Conservation (phyloP, 2,329 filamentous ascomycete species). For the Alternaria triticina region DNA sequence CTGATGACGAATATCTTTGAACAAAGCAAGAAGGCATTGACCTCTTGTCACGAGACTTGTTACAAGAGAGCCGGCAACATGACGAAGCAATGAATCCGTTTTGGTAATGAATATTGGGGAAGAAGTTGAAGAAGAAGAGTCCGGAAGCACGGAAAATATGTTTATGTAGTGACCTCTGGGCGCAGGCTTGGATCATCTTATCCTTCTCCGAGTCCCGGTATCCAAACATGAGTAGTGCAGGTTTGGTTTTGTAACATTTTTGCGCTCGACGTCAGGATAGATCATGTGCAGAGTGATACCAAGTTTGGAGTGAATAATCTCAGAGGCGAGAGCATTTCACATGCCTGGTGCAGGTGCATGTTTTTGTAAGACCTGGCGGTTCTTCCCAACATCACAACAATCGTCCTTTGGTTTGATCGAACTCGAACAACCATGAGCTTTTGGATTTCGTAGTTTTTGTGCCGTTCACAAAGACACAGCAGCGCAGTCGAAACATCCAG, state of each 20-base stretch:
- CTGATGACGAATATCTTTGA: no score
- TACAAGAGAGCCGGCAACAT: no score
- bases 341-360: background rate
- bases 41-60: no score
- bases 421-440: no score
- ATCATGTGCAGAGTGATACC: background rate
- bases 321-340: accelerated
- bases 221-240: accelerated
- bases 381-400: background rate
- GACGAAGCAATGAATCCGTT: no score
- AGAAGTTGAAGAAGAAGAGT: background rate
- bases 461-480: background rate
- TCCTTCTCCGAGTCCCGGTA: background rate
- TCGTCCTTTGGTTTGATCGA: accelerated
- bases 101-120: background rate
- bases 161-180: background rate
- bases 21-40: no score
- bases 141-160: background rate
- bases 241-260: background rate
- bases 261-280: background rate
- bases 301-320: background rate
- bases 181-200: accelerated
- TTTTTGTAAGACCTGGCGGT: background rate
- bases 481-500: background rate
- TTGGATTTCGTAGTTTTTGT: background rate